These are phyloP conservation scores for Dactylellina cionopaga DNA, from an alignment of 2,329 filamentous ascomycete genomes.

Conservation along the genomic window DNA sequence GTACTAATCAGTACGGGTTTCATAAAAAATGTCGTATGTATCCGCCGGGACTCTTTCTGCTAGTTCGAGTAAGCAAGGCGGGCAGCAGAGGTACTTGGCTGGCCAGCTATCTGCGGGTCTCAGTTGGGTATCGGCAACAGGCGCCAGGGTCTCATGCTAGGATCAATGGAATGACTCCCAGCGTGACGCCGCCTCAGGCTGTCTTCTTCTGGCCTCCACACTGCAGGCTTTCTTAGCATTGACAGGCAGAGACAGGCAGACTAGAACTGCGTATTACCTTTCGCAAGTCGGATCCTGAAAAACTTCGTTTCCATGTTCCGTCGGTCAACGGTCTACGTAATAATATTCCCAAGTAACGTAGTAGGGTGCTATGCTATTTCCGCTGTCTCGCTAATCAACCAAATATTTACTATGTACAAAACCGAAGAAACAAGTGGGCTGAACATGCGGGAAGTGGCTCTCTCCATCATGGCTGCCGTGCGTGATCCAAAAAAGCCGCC, in stretches of 20 bases:
- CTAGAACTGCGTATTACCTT: constrained; percentile 7
- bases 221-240: no score
- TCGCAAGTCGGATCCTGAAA: constrained; percentile 31
- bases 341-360: background rate
- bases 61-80: no score
- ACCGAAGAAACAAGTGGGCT: no score
- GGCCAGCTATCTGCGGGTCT: no score
- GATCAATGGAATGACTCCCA: constrained; percentile 48
- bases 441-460: no score
- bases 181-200: constrained; percentile 24
- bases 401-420: background rate
- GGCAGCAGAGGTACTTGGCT: background rate
- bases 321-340: constrained; percentile 25
- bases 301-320: background rate
- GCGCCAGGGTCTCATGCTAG: constrained; percentile 46
- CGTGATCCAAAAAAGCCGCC: background rate
- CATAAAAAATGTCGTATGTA: no score
- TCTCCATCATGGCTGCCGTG: no score
- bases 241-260: no score
- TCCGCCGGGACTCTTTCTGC: no score
- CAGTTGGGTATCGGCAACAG: no score
- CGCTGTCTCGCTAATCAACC: background rate
- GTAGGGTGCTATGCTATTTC: background rate
- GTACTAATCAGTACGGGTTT: no score
- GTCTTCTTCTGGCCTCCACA: no score